Evolutionary conservation across 2,329 filamentous ascomycete genomes (phyloP).

Genomic region (Microsporum ferrugineum): DNA sequence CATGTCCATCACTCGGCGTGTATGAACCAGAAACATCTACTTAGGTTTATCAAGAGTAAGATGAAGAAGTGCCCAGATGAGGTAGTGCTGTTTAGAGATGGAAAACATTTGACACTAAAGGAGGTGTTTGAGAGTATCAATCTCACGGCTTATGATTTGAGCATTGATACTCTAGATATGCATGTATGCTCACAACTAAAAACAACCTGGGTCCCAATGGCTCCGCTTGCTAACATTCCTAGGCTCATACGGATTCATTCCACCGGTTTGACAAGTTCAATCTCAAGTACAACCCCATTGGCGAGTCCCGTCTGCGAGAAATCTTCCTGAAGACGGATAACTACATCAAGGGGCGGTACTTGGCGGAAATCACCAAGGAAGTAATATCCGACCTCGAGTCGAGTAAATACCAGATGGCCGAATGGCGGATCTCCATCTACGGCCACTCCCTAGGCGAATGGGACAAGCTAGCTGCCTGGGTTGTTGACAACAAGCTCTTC

Average conservation of each 20-base stretch:
- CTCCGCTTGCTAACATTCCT: conserved; percentile 8
- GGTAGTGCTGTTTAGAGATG: conserved; percentile 82
- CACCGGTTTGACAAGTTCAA: conserved; percentile 99
- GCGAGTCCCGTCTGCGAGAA: conserved; percentile 87
- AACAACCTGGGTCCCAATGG: not conserved
- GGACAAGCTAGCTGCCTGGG: conserved; percentile 96
- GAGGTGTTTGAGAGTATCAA: conserved; percentile 98
- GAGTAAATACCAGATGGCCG: conserved; percentile 98
- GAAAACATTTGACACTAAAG: conserved; percentile 75
- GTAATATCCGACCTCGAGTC: conserved; percentile 95
- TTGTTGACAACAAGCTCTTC: conserved; percentile 94
- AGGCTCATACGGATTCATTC: conserved; percentile 95
- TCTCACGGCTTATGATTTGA: conserved; percentile 90
- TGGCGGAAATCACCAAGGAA: conserved; percentile 96
- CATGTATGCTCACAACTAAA: conserved; percentile 51
- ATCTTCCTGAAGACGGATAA: conserved; percentile 99
- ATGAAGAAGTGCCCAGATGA: conserved; percentile 98
- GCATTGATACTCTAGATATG: conserved; percentile 98
- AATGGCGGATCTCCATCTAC: conserved; percentile 98
- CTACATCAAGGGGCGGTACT: conserved; percentile 86
- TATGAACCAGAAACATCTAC: conserved; percentile 98
- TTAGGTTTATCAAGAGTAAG: conserved; percentile 98
- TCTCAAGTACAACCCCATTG: conserved; percentile 94
- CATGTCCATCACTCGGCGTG: conserved; percentile 98
- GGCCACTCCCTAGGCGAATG: conserved; percentile 86